Evolutionary conservation across 2,329 filamentous ascomycete genomes (phyloP), one percentile per base, ranked within the genome.

Genomic region (Penicillium capsulatum): DNA sequence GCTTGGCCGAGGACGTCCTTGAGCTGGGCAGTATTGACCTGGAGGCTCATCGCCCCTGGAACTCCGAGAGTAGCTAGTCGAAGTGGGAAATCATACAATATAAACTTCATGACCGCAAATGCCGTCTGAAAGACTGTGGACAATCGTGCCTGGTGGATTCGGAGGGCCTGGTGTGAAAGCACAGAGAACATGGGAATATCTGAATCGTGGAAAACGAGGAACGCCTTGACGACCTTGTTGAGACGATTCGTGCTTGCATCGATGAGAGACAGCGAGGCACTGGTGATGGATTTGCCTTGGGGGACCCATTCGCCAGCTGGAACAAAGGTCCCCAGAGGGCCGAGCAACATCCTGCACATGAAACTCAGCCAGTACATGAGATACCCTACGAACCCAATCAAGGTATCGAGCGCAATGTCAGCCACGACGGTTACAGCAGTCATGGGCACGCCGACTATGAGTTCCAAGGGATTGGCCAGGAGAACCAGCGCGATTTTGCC

Each of bases 401-500:
- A 74, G 3, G 79, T 67, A 58, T 97, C 91, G 46, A 94, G 84
- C 19, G 89, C 64, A 31, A 94, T 73, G 55, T 89, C 89, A n/a
- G 85, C 84, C 28, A 82, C 62, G 38, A 80, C 78, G 30, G 90
- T 86, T 7, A 89, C 60, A 28, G 89, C 73, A 33, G 80, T 80
- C 15, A 94, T 69, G 3, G 91, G 81, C 10, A 88, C 76, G 60
- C 79, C 80, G 46, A 84, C 58, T 35, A 80, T 61, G 19, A 81
- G 69, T n/a, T 75, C 70, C 26, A 87, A 69, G 2, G 91, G 91
- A 50, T 89, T 88, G 9, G 86, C 87, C 16, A 91, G 62, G 34
- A 90, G 72, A 60, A 91, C 82, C 30, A 97, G 74, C 3, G 86
- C 81, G 17, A 94, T 72, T 50, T 94, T 90, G 10, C 92, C 92